These are phyloP conservation scores for Ogataea ganodermae DNA, from an alignment of 805 yeast species.

Conservation along the genomic window DNA sequence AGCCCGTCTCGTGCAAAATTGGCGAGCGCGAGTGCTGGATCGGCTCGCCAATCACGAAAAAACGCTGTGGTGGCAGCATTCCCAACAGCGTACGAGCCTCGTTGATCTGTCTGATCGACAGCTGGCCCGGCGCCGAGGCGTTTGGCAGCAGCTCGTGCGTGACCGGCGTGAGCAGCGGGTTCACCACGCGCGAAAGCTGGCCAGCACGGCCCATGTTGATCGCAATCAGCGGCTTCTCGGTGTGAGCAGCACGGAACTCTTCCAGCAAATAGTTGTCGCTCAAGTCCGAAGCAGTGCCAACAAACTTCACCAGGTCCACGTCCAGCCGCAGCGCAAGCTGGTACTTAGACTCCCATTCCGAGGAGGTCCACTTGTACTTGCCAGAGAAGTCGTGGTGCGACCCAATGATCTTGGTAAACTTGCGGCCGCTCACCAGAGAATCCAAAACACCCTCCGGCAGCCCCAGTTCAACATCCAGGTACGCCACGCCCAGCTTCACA, in stretches of 20 bases:
- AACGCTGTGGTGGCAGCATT: slow-evolving; percentile 55
- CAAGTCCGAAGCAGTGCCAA: slow-evolving; percentile 68
- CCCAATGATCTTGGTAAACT: slow-evolving; percentile 72
- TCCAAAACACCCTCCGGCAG: slow-evolving; percentile 58
- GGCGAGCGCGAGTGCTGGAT: slow-evolving; percentile 90
- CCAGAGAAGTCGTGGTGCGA: slow-evolving; percentile 80
- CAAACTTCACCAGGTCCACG: slow-evolving; percentile 79
- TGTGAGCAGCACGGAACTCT: slow-evolving; percentile 60
- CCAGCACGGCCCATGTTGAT: slow-evolving; percentile 81
- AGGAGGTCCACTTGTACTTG: slow-evolving; percentile 58
- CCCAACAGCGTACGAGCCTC: slow-evolving; percentile 60
- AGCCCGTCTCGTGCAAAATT: slow-evolving; percentile 77
- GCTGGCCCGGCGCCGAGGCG: slow-evolving; percentile 80
- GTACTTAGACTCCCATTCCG: slow-evolving; percentile 76
- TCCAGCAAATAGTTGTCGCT: slow-evolving; percentile 74
- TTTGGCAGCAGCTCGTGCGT: slow-evolving; percentile 68
- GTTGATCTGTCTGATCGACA: slow-evolving; percentile 67
- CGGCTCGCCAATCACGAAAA: slow-evolving; percentile 80
- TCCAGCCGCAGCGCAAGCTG: slow-evolving; percentile 63
- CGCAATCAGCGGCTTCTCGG: slow-evolving; percentile 68
- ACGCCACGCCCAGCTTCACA: slow-evolving; percentile 76
- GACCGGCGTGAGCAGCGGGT: slow-evolving; percentile 78
- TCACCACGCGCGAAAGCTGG: slow-evolving; percentile 75
- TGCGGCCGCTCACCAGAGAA: slow-evolving; percentile 51
- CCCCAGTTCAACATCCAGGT: slow-evolving; percentile 76